Conservation (phyloP, 805 yeast genomes). For the Phaffomyces opuntiae region DNA sequence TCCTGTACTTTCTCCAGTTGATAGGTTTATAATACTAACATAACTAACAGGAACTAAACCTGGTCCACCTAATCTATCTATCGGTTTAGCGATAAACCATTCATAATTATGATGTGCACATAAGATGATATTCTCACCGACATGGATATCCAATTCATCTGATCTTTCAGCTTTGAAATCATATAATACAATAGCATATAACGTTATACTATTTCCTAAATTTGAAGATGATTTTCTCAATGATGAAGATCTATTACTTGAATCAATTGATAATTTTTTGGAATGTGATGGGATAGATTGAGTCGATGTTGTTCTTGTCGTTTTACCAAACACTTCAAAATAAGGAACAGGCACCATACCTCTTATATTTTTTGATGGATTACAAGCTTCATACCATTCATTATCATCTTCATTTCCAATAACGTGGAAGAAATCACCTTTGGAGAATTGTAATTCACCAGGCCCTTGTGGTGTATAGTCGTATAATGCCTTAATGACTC, state of each 20-base stretch:
- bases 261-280: conserved; percentile 1
- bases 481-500: conserved; percentile 75
- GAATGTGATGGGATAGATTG: conserved; percentile 1
- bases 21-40: conserved; percentile 77
- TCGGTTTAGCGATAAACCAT: conserved; percentile 97
- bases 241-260: neutral
- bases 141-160: conserved; percentile 79
- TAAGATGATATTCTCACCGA: conserved; percentile 84
- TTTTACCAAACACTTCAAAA: conserved; percentile 71
- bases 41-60: conserved; percentile 92
- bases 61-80: conserved; percentile 92
- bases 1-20: conserved; percentile 51
- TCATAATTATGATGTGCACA: conserved; percentile 96
- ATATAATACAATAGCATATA: conserved; percentile 81
- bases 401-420: conserved; percentile 49
- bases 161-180: conserved; percentile 71
- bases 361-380: conserved; percentile 67
- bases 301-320: conserved; percentile 17
- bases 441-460: conserved; percentile 68
- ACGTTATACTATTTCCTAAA: conserved; percentile 24
- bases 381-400: conserved; percentile 81
- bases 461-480: conserved; percentile 74
- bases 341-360: conserved; percentile 87
- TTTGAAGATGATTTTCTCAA: too few species aligned
- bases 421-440: conserved; percentile 89